These are phyloP conservation scores for Pterocarpus santalinus DNA, from an alignment of 306 rosid species.

Conservation along the genomic window DNA sequence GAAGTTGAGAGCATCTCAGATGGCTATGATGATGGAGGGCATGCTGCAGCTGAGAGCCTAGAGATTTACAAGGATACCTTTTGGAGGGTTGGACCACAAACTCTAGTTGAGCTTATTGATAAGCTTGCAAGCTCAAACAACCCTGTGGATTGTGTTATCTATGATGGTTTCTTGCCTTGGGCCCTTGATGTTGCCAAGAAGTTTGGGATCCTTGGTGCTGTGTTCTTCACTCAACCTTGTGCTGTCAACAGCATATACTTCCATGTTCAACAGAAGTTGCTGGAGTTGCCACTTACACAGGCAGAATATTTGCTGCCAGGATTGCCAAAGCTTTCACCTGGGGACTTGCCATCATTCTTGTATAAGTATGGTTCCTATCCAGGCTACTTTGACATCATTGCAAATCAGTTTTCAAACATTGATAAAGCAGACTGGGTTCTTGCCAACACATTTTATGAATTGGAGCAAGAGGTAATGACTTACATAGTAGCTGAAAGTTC, in stretches of 20 bases:
- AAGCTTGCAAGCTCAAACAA: constrained; percentile 36
- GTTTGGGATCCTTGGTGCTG: constrained; percentile 46
- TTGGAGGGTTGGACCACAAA: constrained; percentile 40
- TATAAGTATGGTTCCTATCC: constrained; percentile 42
- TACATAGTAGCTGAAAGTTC: too few relatives aligned
- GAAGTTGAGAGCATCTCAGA: constrained; percentile 57
- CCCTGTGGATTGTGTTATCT: constrained; percentile 51
- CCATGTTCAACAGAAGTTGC: constrained; percentile 38
- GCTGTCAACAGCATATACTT: constrained; percentile 45
- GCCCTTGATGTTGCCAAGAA: constrained; percentile 55
- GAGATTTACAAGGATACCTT: constrained; percentile 40
- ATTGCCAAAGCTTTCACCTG: constrained; percentile 39
- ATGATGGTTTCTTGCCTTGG: constrained; percentile 56
- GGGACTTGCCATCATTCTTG: constrained; percentile 57
- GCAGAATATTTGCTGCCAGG: constrained; percentile 37
- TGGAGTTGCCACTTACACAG: constrained; percentile 45
- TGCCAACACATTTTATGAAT: constrained; percentile 49
- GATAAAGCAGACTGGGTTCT: constrained; percentile 53
- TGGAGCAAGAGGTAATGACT: constrained; percentile 50
- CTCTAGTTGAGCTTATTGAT: constrained; percentile 37
- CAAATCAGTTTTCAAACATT: constrained; percentile 49
- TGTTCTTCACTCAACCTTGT: constrained; percentile 56
- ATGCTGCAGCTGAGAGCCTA: constrained; percentile 25
- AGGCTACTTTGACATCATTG: neutral
- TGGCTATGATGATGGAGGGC: constrained; percentile 52